A percentile compares a stretch with the other conserved stretches of the same genome.
Conservation (phyloP, 495 filamentous ascomycete species). For the Penicillium dipodomyicola region DNA sequence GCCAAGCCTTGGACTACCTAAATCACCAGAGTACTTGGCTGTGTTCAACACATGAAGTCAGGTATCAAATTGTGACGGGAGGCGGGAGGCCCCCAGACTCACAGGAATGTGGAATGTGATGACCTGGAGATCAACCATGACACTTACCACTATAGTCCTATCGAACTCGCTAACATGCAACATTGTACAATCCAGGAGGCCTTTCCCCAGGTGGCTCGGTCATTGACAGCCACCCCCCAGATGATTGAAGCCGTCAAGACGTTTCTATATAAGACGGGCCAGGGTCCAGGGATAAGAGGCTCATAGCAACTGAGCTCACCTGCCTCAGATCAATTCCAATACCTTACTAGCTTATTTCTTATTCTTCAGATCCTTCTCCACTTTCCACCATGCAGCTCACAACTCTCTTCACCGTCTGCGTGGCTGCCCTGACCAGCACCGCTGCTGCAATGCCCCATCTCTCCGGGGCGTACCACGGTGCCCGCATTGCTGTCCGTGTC, state of each 20-base stretch:
- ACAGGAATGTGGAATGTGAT: constrained; percentile 11
- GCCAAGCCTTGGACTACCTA: not conserved
- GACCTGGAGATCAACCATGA: not conserved
- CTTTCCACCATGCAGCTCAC: constrained; percentile 25
- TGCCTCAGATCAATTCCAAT: not conserved
- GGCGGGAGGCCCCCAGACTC: not conserved
- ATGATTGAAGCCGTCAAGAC: not conserved
- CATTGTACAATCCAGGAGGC: constrained; percentile 9
- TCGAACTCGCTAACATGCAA: not conserved
- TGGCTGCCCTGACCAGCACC: constrained; percentile 25
- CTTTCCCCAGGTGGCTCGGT: not conserved
- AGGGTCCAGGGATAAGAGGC: not conserved
- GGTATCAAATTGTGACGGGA: not conserved
- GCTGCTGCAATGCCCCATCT: constrained; percentile 22
- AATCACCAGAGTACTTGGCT: not conserved
- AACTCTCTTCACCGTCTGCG: constrained; percentile 17
- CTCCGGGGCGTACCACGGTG: constrained; percentile 24
- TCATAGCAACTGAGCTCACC: not conserved
- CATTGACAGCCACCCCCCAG: constrained; percentile 1
- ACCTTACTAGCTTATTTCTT: constrained; percentile 1
- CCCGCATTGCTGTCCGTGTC: constrained; percentile 15
- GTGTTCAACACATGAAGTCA: not conserved
- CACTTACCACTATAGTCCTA: not conserved
- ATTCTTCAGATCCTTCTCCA: not conserved
- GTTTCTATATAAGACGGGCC: constrained; percentile 4